These are phyloP conservation scores for Xerocomellus chrysenteron DNA, from an alignment of 768 basidiomycete genomes.

Conservation along the genomic window DNA sequence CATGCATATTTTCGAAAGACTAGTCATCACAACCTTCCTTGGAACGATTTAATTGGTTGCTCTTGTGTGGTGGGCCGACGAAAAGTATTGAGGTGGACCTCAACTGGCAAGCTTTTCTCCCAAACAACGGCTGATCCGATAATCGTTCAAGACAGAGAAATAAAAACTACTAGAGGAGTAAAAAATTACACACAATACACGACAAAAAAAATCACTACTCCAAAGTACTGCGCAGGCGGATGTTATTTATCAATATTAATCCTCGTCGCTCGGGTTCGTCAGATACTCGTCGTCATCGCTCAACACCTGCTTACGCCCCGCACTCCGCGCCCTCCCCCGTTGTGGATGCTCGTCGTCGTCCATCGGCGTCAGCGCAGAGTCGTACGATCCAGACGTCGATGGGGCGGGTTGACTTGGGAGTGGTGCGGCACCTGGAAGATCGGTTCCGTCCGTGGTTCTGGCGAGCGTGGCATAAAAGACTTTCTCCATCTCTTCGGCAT, in stretches of 20 bases:
- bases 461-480: constrained; percentile 74
- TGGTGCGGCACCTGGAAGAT: constrained; percentile 69
- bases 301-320: constrained; percentile 68
- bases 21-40: no score
- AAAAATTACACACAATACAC: constrained; percentile 19
- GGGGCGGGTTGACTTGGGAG: constrained; percentile 28
- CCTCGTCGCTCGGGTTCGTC: constrained; percentile 71
- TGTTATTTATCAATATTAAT: constrained; percentile 45
- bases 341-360: constrained; percentile 73
- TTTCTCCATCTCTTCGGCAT: constrained; percentile 93
- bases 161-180: constrained; percentile 2
- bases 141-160: constrained; percentile 4
- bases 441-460: constrained; percentile 61
- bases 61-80: no score
- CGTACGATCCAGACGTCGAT: constrained; percentile 48
- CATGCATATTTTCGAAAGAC: no score
- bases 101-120: background rate
- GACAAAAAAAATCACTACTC: background rate
- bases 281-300: constrained; percentile 67
- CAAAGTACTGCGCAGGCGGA: background rate
- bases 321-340: constrained; percentile 55
- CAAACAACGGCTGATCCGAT: background rate
- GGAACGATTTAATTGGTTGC: no score
- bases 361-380: constrained; percentile 76
- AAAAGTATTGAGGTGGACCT: no score